Base-by-base conservation (phyloP, 495 filamentous ascomycete genomes). In the Penicillium flavigenum region DNA sequence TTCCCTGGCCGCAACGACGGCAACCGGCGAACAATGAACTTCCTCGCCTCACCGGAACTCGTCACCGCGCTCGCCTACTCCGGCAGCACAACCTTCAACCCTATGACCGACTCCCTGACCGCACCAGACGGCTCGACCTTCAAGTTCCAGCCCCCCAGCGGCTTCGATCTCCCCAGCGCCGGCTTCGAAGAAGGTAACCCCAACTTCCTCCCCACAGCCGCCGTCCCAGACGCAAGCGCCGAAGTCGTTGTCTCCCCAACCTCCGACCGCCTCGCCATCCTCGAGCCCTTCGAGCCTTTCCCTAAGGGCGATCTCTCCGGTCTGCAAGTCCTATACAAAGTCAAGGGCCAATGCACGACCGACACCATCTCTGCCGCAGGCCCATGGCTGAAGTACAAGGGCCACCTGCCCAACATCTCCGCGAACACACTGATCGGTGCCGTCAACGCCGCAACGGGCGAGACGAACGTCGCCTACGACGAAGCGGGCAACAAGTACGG, bases 331-430 rank as follows among this genome's bases (percentile, higher is more conserved):
- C 86, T 98, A 14, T 91, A 94, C 80, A 97, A 96, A 76, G 88
- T 98, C 47, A 88, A 90, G 56, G 94, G 94, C 54, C 95, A 98
- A 74, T 98, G 94, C 83, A 96, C 94, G 36, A 98, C 94, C 34
- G 94, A 98, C 74, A 96, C 94, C 58, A 98, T 98, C 71, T 97
- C 92, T 20, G 94, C 93, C 6, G 94, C 94, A 3, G 94, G 94
- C 6, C 92, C 92, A 4, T 98, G 94, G 94, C 81, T 98, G 36
- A 98, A 97, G 75, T 98, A 96, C 84, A 98, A 98, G 81, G 94
- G 94, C 60, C 94, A 98, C 72, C 83, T 98, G 32, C 91, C 93
- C 70, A 98, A 98, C 77, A 98, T 98, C 77, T 88, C 85, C 59
- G 90, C 85, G 61, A 98, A 98, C 81, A 98, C 94, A 0, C 85